These are phyloP conservation scores for Aspergillus udagawae DNA, from an alignment of 2,329 filamentous ascomycete species.

Conservation along the genomic window DNA sequence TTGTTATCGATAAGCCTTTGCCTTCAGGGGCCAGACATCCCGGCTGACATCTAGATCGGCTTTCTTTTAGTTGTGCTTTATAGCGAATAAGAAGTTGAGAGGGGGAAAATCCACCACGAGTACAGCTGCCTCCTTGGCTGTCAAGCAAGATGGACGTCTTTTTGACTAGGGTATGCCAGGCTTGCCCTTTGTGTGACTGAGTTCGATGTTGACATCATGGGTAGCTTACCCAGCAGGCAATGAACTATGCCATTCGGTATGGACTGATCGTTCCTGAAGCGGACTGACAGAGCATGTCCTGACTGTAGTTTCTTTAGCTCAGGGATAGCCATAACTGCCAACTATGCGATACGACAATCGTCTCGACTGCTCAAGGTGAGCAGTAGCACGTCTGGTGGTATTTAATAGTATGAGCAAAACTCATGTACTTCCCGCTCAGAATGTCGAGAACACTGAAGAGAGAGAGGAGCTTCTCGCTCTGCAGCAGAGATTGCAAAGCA, in stretches of 20 bases:
- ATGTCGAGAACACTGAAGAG: slow-evolving; percentile 63
- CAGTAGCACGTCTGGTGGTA: slow-evolving; percentile 1
- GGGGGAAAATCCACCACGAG: background rate
- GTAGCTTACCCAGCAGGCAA: slow-evolving; percentile 69
- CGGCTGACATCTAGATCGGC: background rate
- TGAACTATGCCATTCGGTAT: slow-evolving; percentile 82
- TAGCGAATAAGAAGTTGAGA: background rate
- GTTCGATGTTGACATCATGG: slow-evolving; percentile 18
- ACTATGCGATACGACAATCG: slow-evolving; percentile 79
- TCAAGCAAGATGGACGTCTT: slow-evolving; percentile 65
- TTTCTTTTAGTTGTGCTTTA: background rate
- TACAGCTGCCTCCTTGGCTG: background rate
- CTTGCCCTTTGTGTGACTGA: slow-evolving; percentile 1
- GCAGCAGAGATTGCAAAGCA: slow-evolving; percentile 72
- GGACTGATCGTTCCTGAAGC: background rate
- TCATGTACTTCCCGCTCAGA: slow-evolving; percentile 35
- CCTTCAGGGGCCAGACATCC: background rate
- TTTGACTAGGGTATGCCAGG: slow-evolving; percentile 52
- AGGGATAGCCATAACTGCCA: slow-evolving; percentile 78
- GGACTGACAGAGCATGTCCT: background rate
- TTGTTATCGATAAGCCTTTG: slow-evolving; percentile 21
- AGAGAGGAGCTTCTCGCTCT: slow-evolving; percentile 68
- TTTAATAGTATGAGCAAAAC: background rate
- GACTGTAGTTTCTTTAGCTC: slow-evolving; percentile 45
- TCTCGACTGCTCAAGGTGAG: slow-evolving; percentile 66